Evolutionary conservation across 192 early-diverging fungal genomes (phyloP).

Genomic region (Funneliformis mosseae): DNA sequence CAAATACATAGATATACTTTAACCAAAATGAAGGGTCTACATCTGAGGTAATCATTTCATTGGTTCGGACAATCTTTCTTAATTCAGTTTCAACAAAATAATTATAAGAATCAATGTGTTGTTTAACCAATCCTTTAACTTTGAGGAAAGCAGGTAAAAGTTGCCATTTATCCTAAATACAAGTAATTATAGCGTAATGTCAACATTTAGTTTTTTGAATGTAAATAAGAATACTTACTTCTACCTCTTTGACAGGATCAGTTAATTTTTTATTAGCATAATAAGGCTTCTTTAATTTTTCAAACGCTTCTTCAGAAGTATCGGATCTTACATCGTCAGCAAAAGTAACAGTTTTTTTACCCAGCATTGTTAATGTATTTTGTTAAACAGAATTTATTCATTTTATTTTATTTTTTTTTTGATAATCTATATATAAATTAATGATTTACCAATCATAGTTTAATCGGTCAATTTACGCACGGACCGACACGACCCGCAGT

Average conservation of each 20-base stretch:
- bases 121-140: conserved; percentile 96
- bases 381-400: too few species aligned
- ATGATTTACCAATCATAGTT: too few species aligned
- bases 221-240: background rate
- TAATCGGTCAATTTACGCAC: too few species aligned
- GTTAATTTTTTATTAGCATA: background rate
- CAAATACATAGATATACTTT: conserved; percentile 56
- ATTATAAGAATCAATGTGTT: conserved; percentile 99
- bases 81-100: conserved; percentile 96
- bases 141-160: conserved; percentile 95
- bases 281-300: background rate
- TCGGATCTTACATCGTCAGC: conserved; percentile 1
- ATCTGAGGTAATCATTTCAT: conserved; percentile 87
- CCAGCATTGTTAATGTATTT: background rate
- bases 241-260: conserved; percentile 3
- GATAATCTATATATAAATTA: too few species aligned
- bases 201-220: background rate
- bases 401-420: too few species aligned
- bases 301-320: background rate
- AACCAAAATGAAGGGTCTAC: conserved; percentile 92
- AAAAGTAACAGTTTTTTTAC: conserved; percentile 7
- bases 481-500: too few species aligned
- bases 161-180: conserved; percentile 92
- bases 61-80: conserved; percentile 92
- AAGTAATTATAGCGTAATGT: background rate